Base-by-base conservation (phyloP, 768 basidiomycete species). In the Mycena vulgaris region DNA sequence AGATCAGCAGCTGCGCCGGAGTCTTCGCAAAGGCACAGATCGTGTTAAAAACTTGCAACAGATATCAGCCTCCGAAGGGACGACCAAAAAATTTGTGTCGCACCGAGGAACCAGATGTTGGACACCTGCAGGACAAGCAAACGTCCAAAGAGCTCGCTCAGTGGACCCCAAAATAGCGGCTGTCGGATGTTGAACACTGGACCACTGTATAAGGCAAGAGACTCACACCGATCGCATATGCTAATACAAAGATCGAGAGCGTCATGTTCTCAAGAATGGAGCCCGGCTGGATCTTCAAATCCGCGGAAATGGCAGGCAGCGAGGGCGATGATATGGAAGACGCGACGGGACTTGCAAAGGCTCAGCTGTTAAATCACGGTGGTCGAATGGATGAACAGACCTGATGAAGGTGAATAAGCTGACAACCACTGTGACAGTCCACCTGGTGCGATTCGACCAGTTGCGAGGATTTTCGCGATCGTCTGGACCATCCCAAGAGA, bases 81-180 rank as follows among this genome's bases (percentile, higher is more conserved):
- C n/a, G n/a, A n/a, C n/a, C n/a, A n/a, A n/a, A n/a, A n/a, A n/a
- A n/a, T n/a, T n/a, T n/a, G n/a, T n/a, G n/a, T 30, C 53, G 19
- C 19, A 87, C 88, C 79, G 10, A 91, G 79, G 73, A 87, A 92
- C 83, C 87, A 88, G 5, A 90, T 49, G 74, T 91, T 92, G 9
- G 90, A 83, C 1, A 82, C 49, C 73, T 90, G 90, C 0, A 92
- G 74, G 2, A 92, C 87, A 16, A 83, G 74, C 1, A 86, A 82
- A 3, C 84, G 78, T 13, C 84, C 84, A 64, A 76, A 83, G 8
- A 84, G 72, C 69, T 85, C 83, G 25, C 80, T 82, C 3, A 84
- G 56, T 8, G 84, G 84, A 0, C 82, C 82, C 76, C 81, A 80
- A 28, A 85, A 77, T 23, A 83, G 65, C 11, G 82, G 83, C 81